phyloP scores from a whole-genome alignment of 805 yeast genomes.

The Candida nonsorbophila region DNA sequence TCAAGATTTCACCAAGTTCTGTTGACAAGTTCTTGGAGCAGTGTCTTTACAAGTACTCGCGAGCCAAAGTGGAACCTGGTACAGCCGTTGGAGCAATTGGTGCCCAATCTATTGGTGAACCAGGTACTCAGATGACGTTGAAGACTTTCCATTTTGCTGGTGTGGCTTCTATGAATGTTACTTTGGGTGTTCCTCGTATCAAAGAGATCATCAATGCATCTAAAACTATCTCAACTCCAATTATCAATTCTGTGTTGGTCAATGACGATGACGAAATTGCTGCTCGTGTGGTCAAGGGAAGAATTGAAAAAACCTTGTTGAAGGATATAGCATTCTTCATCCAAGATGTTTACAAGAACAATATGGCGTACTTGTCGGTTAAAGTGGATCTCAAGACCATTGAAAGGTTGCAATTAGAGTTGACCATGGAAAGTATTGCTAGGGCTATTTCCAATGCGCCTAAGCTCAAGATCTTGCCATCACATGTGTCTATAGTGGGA shows the following conservation, averaged over 20 bases:
- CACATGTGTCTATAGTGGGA: constrained; percentile 66
- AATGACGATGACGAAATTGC: constrained; percentile 95
- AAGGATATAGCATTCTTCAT: constrained; percentile 84
- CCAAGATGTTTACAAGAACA: constrained; percentile 88
- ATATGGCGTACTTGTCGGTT: constrained; percentile 71
- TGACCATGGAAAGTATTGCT: constrained; percentile 82
- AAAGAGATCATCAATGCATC: constrained; percentile 98
- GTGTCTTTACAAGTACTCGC: constrained; percentile 75
- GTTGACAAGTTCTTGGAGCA: constrained; percentile 65
- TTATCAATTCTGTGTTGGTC: constrained; percentile 88
- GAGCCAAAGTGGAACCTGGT: constrained; percentile 96
- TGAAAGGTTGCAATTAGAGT: constrained; percentile 83
- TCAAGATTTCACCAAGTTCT: constrained; percentile 58
- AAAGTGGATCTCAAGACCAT: constrained; percentile 80
- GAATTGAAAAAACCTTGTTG: constrained; percentile 86
- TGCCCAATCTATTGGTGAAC: constrained; percentile 98
- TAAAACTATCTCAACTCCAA: constrained; percentile 91
- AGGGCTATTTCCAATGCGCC: constrained; percentile 79
- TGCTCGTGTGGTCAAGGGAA: constrained; percentile 96
- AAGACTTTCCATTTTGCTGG: constrained; percentile 97
- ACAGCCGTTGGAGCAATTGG: constrained; percentile 99
- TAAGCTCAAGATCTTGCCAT: constrained; percentile 73
- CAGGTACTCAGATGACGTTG: constrained; percentile 98
- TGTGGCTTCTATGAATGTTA: constrained; percentile 98
- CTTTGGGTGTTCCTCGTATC: constrained; percentile 98